Evolutionary conservation across 1,284 basidiomycete species (phyloP).

Genomic region (Lignosus rhinocerotis): DNA sequence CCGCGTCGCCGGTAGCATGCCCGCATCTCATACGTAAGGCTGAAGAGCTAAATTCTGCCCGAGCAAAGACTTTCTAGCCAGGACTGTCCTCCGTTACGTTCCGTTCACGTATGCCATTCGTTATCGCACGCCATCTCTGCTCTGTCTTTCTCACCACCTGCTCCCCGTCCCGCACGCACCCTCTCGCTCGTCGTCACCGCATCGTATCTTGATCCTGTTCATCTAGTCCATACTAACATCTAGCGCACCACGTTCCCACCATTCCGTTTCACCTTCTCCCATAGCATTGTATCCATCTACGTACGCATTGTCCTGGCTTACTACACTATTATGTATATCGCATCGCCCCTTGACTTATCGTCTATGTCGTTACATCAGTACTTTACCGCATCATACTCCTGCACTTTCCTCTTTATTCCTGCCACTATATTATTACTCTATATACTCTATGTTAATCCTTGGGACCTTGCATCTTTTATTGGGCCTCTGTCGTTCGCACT

Average conservation of each 20-base stretch:
- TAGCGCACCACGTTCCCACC: conserved; percentile 5
- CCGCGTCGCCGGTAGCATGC: background rate
- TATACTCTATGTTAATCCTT: conserved; percentile 12
- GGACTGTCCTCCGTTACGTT: conserved; percentile 21
- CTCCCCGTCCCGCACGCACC: conserved; percentile 2
- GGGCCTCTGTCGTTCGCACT: background rate
- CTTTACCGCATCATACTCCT: conserved; percentile 12
- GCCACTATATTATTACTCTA: conserved; percentile 9
- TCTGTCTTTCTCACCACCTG: conserved; percentile 3
- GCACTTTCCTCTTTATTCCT: conserved; percentile 3
- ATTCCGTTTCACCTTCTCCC: conserved; percentile 4
- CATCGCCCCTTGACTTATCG: conserved; percentile 20
- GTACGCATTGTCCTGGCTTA: conserved; percentile 11
- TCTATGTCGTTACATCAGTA: conserved; percentile 23
- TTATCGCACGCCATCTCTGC: conserved; percentile 23
- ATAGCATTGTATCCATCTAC: conserved; percentile 13
- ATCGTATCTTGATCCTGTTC: conserved; percentile 12
- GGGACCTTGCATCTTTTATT: background rate
- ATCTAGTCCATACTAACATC: background rate
- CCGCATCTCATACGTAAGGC: conserved; percentile 17
- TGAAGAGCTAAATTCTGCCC: conserved; percentile 4
- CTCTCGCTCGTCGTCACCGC: conserved; percentile 17
- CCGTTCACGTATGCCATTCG: conserved; percentile 6
- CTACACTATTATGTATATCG: conserved; percentile 23
- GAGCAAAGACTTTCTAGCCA: conserved; percentile 14